Conservation (phyloP, 495 filamentous ascomycete genomes). For the Aspergillus ostianus region DNA sequence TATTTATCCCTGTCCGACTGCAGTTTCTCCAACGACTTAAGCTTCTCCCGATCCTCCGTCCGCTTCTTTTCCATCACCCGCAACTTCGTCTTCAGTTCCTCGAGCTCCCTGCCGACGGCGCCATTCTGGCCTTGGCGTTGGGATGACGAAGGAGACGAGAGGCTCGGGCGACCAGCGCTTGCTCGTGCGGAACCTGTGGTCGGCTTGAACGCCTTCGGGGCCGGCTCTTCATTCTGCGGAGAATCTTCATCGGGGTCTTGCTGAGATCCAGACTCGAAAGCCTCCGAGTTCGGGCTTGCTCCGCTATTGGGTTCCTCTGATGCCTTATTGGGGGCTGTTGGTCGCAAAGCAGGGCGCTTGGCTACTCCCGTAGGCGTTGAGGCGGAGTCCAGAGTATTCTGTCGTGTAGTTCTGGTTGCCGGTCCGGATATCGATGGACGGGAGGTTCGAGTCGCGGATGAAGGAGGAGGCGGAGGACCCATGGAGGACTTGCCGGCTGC, state of each 20-base stretch:
- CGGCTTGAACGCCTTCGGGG: slow-evolving; percentile 19
- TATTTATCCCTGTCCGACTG: slow-evolving; percentile 82
- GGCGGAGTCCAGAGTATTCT: slow-evolving; percentile 30
- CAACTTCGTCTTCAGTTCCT: slow-evolving; percentile 76
- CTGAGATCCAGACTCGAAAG: slow-evolving; percentile 27
- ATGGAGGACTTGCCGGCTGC: slow-evolving; percentile 61
- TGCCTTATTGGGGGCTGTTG: slow-evolving; percentile 26
- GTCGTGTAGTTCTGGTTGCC: slow-evolving; percentile 33
- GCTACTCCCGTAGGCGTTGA: slow-evolving; percentile 25
- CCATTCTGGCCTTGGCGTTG: slow-evolving; percentile 33
- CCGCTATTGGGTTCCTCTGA: slow-evolving; percentile 30
- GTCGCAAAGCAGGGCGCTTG: slow-evolving; percentile 42
- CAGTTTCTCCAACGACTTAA: slow-evolving; percentile 73
- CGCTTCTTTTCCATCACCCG: slow-evolving; percentile 79
- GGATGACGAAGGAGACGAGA: slow-evolving; percentile 22
- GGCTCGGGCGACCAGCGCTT: slow-evolving; percentile 25
- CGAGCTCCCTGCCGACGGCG: slow-evolving; percentile 62
- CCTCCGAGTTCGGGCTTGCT: slow-evolving; percentile 32
- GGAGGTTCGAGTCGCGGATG: slow-evolving; percentile 30
- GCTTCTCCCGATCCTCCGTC: slow-evolving; percentile 80
- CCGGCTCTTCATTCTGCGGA: slow-evolving; percentile 18
- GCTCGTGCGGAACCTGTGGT: slow-evolving; percentile 34
- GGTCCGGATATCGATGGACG: slow-evolving; percentile 42
- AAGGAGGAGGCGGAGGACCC: slow-evolving; percentile 55
- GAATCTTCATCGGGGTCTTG: slow-evolving; percentile 25